Evolutionary conservation across 108 stramenopile species (phyloP), one percentile per base, ranked within the genome.

Genomic region (Skeletonema menzelii): DNA sequence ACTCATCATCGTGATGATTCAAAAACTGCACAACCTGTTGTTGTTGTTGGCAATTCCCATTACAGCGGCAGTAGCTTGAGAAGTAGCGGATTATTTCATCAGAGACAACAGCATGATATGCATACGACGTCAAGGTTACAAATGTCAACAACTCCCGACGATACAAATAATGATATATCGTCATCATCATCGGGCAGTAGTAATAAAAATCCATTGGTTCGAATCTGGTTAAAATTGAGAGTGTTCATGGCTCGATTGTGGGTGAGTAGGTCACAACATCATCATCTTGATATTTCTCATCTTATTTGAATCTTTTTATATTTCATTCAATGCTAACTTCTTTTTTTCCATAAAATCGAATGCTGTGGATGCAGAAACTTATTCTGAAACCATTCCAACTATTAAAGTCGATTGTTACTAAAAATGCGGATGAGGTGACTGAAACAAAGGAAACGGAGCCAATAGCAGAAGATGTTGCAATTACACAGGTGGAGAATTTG

Each of bases 351-450:
- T 60, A 17, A 34, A 20, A 32, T 30, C 14, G 10, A 4, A 12
- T 31, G n/a, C 0, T 1, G 11, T 8, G 11, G 6, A 6, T 19
- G n/a, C 28, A 60, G 59, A 60, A 3, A 2, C 1, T 69, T 42
- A 32, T 76, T 22, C 30, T 63, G 11, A 57, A 60, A 56, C 76
- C 76, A 57, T 76, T 63, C 44, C 61, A 46, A 65, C 5, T 72
- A 1, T 35, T 72, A 40, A 62, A 35, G 60, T 63, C 70, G 8
- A 10, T 72, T 6, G 1, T 72, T 2, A 17, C 31, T 5, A 31
- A 20, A 32, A 40, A 22, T 14, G 13, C 46, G 0, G 31, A 62
- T 8, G 30, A 34, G 42, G 42, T 38, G 6, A 61, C 7, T 14
- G 26, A 27, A 7, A n/a, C 4, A 46, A 30, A 47, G 17, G 73